These are phyloP conservation scores for Carex littledalei DNA, from an alignment of 176 grass and related monocot species.

Conservation along the genomic window DNA sequence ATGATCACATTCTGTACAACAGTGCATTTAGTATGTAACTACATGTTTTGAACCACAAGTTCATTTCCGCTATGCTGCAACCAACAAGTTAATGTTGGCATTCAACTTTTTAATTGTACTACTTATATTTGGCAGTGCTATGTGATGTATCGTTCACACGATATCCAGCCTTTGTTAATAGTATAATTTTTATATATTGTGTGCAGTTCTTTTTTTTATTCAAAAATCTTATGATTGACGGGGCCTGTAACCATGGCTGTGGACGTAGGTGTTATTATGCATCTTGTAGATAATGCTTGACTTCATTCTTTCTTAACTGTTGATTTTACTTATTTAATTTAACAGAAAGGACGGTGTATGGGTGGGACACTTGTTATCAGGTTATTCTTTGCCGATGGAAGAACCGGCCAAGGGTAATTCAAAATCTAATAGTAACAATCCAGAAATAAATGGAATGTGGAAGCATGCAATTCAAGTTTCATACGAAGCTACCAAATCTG, in stretches of 20 bases:
- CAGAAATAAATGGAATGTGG: slow-evolving; percentile 68
- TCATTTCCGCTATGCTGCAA: background rate
- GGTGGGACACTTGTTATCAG: slow-evolving; percentile 85
- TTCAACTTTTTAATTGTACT: background rate
- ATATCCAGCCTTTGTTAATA: background rate
- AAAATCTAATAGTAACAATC: slow-evolving; percentile 28
- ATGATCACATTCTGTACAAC: background rate
- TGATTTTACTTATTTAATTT: background rate
- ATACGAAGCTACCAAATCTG: slow-evolving; percentile 69
- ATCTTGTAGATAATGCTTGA: background rate
- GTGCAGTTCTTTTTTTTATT: background rate
- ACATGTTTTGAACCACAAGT: background rate
- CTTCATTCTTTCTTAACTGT: slow-evolving; percentile 1
- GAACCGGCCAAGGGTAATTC: slow-evolving; percentile 35
- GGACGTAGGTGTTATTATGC: background rate
- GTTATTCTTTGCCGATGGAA: slow-evolving; percentile 87
- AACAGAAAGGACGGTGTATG: slow-evolving; percentile 82
- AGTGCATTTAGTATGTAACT: background rate
- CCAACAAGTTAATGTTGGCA: background rate
- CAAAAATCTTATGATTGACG: background rate
- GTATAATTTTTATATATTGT: background rate
- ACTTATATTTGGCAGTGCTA: background rate
- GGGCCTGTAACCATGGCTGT: background rate
- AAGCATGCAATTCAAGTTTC: slow-evolving; percentile 86
- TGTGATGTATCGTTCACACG: background rate